Conservation (phyloP, 2,329 filamentous ascomycete genomes). For the Tolypocladium sp. region DNA sequence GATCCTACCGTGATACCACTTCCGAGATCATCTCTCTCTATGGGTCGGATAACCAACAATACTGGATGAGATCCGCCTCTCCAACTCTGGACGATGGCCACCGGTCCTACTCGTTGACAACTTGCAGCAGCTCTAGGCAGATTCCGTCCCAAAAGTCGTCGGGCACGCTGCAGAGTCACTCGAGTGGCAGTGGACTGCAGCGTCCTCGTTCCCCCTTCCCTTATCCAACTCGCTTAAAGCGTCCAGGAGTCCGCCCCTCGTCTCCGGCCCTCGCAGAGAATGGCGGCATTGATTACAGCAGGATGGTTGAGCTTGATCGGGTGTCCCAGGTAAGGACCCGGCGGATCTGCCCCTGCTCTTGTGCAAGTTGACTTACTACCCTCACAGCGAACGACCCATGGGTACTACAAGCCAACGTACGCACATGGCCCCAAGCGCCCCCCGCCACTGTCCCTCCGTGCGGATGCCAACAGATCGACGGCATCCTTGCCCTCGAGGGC, state of each 20-base stretch:
- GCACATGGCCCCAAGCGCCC: constrained; percentile 24
- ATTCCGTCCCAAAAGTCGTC: constrained; percentile 39
- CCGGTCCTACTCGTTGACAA: constrained; percentile 47
- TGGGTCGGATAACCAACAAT: constrained; percentile 38
- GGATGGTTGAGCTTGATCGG: constrained; percentile 40
- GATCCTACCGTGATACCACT: constrained; percentile 40
- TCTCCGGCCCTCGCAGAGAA: constrained; percentile 41
- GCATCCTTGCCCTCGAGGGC: constrained; percentile 24
- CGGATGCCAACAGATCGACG: constrained; percentile 30
- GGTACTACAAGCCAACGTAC: constrained; percentile 29
- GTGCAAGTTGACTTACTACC: constrained; percentile 2
- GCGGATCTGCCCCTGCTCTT: not conserved
- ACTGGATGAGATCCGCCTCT: constrained; percentile 31
- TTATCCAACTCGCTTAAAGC: constrained; percentile 47
- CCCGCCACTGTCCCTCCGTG: constrained; percentile 28
- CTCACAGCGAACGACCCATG: constrained; percentile 34
- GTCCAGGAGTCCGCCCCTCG: constrained; percentile 39
- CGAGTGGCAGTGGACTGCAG: constrained; percentile 31
- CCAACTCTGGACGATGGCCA: constrained; percentile 34
- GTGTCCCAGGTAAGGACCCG: constrained; percentile 28
- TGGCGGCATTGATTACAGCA: constrained; percentile 38
- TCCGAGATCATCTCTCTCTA: constrained; percentile 50
- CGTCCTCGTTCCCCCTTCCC: constrained; percentile 50
- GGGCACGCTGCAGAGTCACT: constrained; percentile 37
- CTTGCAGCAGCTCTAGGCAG: constrained; percentile 35